phyloP scores from a whole-genome alignment of 2,329 filamentous ascomycete species.

The Ceratocystiopsis sp. region DNA sequence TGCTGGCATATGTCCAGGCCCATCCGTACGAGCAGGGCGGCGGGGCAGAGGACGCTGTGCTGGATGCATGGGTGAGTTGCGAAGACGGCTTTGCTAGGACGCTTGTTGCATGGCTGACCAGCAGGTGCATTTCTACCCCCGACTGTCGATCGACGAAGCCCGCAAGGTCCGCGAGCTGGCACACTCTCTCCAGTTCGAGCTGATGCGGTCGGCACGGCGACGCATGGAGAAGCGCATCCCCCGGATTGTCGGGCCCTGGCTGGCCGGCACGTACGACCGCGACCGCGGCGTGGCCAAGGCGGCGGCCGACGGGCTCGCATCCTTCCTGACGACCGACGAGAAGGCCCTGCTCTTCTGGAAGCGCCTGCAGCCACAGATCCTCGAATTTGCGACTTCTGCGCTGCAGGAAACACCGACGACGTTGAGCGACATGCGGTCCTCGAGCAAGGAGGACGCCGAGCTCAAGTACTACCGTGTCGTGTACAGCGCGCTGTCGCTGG shows the following conservation, averaged over 20 bases:
- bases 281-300: constrained; percentile 60
- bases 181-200: constrained; percentile 52
- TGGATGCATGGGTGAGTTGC: constrained; percentile 58
- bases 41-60: constrained; percentile 60
- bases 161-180: constrained; percentile 76
- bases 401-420: constrained; percentile 66
- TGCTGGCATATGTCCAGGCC: constrained; percentile 45
- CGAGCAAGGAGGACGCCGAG: constrained; percentile 68
- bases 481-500: constrained; percentile 35
- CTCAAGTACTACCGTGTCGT: constrained; percentile 70
- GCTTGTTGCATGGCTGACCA: not conserved
- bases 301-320: constrained; percentile 59
- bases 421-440: constrained; percentile 75
- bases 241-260: constrained; percentile 71
- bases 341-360: constrained; percentile 65
- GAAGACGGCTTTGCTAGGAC: no score
- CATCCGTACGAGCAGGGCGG: constrained; percentile 36
- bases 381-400: constrained; percentile 68
- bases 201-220: constrained; percentile 52
- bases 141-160: constrained; percentile 76
- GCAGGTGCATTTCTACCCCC: constrained; percentile 72
- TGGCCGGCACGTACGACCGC: constrained; percentile 74
- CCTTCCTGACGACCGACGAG: constrained; percentile 62
- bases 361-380: constrained; percentile 62
- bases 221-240: constrained; percentile 68